Percentiles rank a stretch among this genome's conserved stretches.
Evolutionary conservation across 441 rosid species (phyloP).

Genomic region (Syzygium syzygioides): DNA sequence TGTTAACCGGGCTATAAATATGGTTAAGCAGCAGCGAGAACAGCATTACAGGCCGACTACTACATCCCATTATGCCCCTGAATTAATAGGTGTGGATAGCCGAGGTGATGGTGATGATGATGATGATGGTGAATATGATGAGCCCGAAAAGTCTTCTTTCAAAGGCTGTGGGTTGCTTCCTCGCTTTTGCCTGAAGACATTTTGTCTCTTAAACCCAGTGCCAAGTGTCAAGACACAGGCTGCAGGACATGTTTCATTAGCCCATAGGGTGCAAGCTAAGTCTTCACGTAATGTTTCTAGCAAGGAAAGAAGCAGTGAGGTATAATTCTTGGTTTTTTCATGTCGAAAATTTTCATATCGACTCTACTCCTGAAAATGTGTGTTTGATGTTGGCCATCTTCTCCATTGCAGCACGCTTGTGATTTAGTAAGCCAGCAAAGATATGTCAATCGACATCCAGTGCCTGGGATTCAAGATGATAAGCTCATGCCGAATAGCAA

Average conservation of each 20-base stretch:
- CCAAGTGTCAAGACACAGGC: background rate
- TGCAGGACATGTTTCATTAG: background rate
- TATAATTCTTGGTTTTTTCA: background rate
- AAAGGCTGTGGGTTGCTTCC: background rate
- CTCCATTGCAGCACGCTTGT: background rate
- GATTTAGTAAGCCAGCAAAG: background rate
- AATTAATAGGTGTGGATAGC: background rate
- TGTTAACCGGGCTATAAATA: background rate
- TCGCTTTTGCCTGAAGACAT: background rate
- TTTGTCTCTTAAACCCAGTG: background rate
- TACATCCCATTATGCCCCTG: background rate
- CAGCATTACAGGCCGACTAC: background rate
- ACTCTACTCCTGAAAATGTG: background rate
- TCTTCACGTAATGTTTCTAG: background rate
- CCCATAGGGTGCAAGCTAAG: background rate
- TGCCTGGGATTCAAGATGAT: background rate
- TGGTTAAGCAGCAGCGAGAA: background rate
- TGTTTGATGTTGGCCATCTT: background rate
- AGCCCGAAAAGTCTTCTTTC: background rate
- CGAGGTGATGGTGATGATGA: background rate
- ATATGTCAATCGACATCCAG: background rate
- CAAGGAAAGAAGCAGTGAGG: background rate
- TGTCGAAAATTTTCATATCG: background rate
- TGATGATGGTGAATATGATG: background rate
- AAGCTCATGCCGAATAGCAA: background rate